A percentile compares a stretch with the other conserved stretches of the same genome.
Conservation (phyloP, 352 stramenopile genomes). For the Globisporangium irregulare region DNA sequence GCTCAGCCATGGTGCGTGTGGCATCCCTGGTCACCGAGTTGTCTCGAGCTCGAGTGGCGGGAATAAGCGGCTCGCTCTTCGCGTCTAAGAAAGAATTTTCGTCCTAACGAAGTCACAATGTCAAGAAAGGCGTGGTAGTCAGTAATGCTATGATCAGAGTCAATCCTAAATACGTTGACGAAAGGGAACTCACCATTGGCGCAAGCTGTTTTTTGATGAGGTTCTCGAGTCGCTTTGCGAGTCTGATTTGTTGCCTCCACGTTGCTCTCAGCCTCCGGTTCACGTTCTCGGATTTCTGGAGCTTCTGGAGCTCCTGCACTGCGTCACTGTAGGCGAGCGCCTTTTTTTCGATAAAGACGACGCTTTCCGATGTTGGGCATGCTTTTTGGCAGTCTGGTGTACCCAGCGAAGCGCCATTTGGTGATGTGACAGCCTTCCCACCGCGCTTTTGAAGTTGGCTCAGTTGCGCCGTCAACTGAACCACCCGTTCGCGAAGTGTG, state of each 20-base stretch:
- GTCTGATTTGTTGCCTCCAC: conserved; percentile 36
- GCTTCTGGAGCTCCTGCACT: conserved; percentile 36
- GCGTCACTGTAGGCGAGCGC: conserved; percentile 31
- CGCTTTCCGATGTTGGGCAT: background rate
- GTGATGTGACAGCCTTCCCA: too few relatives aligned
- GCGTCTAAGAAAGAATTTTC: background rate
- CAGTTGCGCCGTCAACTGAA: conserved; percentile 1
- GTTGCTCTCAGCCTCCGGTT: conserved; percentile 38
- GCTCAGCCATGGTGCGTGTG: background rate
- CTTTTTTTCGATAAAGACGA: background rate
- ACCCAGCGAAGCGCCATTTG: too few relatives aligned
- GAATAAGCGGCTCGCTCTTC: background rate
- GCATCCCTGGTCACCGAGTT: background rate
- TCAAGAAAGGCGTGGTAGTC: background rate
- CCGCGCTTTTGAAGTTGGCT: background rate
- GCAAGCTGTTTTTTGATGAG: conserved; percentile 28
- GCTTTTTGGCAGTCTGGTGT: too few relatives aligned
- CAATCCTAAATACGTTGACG: background rate
- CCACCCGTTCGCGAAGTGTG: conserved; percentile 4
- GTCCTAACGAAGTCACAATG: background rate
- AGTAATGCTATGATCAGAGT: background rate
- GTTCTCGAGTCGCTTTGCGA: conserved; percentile 39
- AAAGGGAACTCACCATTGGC: background rate
- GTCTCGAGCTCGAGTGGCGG: background rate
- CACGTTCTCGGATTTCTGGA: conserved; percentile 32